These are phyloP conservation scores for Verticillium longisporum DNA, from an alignment of 2,329 filamentous ascomycete genomes.

Conservation along the genomic window DNA sequence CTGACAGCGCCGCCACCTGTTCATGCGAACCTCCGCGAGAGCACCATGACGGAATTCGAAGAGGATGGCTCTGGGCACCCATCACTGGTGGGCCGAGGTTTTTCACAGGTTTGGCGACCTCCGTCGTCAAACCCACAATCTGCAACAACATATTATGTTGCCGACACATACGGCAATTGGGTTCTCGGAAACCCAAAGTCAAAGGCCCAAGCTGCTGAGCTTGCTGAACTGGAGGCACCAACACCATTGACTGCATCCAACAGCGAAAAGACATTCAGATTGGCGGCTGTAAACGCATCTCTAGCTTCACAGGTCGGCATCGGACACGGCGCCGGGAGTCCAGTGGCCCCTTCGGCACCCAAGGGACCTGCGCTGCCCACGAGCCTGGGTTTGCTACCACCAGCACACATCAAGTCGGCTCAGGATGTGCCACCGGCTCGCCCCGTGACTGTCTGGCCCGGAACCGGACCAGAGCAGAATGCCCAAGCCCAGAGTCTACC, in stretches of 20 bases:
- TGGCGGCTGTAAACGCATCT: constrained; percentile 12
- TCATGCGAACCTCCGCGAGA: constrained; percentile 24
- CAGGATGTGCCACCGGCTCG: neutral
- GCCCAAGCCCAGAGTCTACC: neutral
- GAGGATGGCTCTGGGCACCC: constrained; percentile 34
- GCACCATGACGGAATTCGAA: constrained; percentile 46
- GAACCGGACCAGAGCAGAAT: neutral
- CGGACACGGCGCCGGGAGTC: constrained; percentile 9
- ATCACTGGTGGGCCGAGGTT: constrained; percentile 19
- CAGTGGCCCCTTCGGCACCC: constrained; percentile 4
- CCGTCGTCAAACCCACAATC: constrained; percentile 37
- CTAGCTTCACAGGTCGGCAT: constrained; percentile 9
- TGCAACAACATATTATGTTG: constrained; percentile 40
- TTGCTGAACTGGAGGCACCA: constrained; percentile 18
- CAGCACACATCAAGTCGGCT: neutral
- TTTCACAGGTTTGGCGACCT: constrained; percentile 42
- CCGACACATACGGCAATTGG: constrained; percentile 49
- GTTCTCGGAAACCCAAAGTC: constrained; percentile 33
- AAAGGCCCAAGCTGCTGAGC: constrained; percentile 12
- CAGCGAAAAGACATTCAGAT: neutral
- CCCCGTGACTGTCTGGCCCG: neutral
- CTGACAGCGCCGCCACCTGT: constrained; percentile 9
- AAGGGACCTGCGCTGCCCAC: neutral
- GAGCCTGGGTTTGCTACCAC: neutral
- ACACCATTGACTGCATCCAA: constrained; percentile 7